Conservation (phyloP, 1,284 basidiomycete genomes). For the Polyporus tsugae region DNA sequence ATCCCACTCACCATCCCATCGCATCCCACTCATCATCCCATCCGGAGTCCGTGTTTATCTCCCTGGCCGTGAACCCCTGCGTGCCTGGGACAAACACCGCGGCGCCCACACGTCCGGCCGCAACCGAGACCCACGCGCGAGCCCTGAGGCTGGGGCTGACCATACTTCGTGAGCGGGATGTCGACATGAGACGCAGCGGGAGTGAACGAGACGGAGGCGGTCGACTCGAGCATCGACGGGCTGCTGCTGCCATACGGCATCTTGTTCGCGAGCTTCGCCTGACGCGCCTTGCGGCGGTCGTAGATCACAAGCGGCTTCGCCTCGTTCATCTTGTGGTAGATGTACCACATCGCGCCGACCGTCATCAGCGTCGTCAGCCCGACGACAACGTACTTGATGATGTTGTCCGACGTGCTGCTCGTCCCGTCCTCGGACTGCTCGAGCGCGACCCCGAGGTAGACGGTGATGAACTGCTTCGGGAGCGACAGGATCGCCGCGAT, state of each 20-base stretch:
- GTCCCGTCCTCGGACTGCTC: conserved; percentile 49
- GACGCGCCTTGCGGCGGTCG: conserved; percentile 57
- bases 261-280: conserved; percentile 51
- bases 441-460: too few relatives aligned
- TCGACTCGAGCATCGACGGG: conserved; percentile 38
- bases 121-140: too few relatives aligned
- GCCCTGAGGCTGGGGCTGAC: conserved; percentile 30
- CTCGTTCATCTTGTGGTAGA: conserved; percentile 78
- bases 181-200: conserved; percentile 48
- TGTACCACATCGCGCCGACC: conserved; percentile 84
- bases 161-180: conserved; percentile 48
- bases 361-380: conserved; percentile 77
- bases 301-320: conserved; percentile 81
- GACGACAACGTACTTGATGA: conserved; percentile 72
- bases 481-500: too few relatives aligned
- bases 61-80: too few relatives aligned
- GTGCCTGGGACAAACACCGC: too few relatives aligned
- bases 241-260: conserved; percentile 42
- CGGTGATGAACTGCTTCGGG: too few relatives aligned
- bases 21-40: too few relatives aligned
- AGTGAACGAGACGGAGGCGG: conserved; percentile 44
- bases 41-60: too few relatives aligned
- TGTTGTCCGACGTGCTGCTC: conserved; percentile 54
- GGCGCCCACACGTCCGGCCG: too few relatives aligned
- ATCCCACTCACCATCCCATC: too few relatives aligned